Conservation (phyloP, 2,329 filamentous ascomycete genomes). For the Pezicula rhizophila region DNA sequence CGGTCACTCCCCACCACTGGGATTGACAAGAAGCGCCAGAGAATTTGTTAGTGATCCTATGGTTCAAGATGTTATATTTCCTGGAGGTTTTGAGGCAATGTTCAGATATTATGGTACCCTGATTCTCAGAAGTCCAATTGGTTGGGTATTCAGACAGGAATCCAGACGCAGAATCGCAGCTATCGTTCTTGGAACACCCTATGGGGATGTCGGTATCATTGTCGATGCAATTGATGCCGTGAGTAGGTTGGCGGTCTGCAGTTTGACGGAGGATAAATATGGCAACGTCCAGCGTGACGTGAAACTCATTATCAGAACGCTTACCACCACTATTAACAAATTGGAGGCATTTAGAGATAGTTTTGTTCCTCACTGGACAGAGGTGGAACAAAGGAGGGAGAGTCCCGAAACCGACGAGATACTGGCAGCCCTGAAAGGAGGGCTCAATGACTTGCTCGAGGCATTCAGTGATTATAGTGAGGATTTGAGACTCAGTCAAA, state of each 20-base stretch:
- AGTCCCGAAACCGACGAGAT: slow-evolving; percentile 67
- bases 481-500: slow-evolving; percentile 62
- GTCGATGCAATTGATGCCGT: slow-evolving; percentile 67
- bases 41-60: slow-evolving; percentile 31
- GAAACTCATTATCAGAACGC: slow-evolving; percentile 63
- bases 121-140: slow-evolving; percentile 47
- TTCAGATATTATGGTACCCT: slow-evolving; percentile 41
- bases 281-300: slow-evolving; percentile 84
- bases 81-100: slow-evolving; percentile 42
- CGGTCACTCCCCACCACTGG: slow-evolving; percentile 19
- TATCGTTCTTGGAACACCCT: slow-evolving; percentile 67
- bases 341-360: slow-evolving; percentile 60
- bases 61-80: slow-evolving; percentile 47
- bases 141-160: slow-evolving; percentile 63
- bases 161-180: slow-evolving; percentile 60
- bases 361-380: slow-evolving; percentile 71
- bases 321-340: slow-evolving; percentile 62
- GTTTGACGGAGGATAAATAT: slow-evolving; percentile 73
- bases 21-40: slow-evolving; percentile 32
- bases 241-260: slow-evolving; percentile 63
- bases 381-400: slow-evolving; percentile 49
- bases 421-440: slow-evolving; percentile 55
- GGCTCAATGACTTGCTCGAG: slow-evolving; percentile 58
- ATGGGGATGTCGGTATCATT: slow-evolving; percentile 62
- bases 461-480: slow-evolving; percentile 70